Evolutionary conservation across 179 eudicot species (phyloP), one percentile per base, ranked within the genome.

Genomic region (Monotropa hypopitys): DNA sequence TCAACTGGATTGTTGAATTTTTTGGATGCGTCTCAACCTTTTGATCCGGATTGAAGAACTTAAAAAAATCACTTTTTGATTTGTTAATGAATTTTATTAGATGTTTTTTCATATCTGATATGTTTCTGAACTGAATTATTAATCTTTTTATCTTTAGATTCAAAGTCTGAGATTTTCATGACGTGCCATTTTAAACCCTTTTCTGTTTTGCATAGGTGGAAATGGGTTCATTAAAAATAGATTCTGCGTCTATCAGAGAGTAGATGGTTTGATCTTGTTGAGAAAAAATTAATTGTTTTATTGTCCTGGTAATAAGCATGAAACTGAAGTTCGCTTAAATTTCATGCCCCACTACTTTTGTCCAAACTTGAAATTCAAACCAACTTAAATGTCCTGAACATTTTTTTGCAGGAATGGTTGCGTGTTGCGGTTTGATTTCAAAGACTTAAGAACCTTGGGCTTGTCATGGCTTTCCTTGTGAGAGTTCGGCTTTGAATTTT

Each of bases 331-430:
- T 76, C 62, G 3, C 32, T 49, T 42, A 66, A 49, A 47, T 38
- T 26, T 49, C 23, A 9, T 50, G 35, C 42, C 56, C 40, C 23
- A 35, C 38, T 50, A 50, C 69, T 47, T 40, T 68, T 10, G 20
- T 53, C 20, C 45, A 76, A 51, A 40, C 66, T 77, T 77, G 53
- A 62, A 66, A 67, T 26, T 18, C n/a, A 21, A 13, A 76, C 57
- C 33, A 12, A 50, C 49, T 46, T 32, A 10, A 76, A 63, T 67
- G 12, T 51, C 21, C 35, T 21, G 38, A 51, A 35, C 49, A 35
- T 21, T 6, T 45, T 13, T 76, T 66, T 67, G 72, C 59, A 46
- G 72, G 51, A 5, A 49, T 68, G 67, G 42, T 70, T 67, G 15
- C 30, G 56, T 26, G 45, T 40, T 75, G 50, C 42, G 20, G 78